Percentiles rank a stretch among this genome's conserved stretches.
Conservation (phyloP, 2,329 filamentous ascomycete genomes). For the Alternaria atra region DNA sequence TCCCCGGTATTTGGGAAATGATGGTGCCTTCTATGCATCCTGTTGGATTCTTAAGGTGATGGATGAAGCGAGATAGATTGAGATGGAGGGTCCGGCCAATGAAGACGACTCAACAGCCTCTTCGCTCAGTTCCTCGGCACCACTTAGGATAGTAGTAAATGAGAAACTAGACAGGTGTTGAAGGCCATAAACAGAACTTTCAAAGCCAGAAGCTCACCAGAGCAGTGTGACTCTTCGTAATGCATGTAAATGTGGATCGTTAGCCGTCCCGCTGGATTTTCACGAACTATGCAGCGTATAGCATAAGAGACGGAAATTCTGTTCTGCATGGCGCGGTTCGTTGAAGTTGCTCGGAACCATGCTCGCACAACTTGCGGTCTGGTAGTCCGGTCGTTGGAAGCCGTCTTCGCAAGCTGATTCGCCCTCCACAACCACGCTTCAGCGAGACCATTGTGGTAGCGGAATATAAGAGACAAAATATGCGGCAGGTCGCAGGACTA, state of each 20-base stretch:
- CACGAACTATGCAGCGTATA: constrained; percentile 11
- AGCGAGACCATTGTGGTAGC: constrained; percentile 31
- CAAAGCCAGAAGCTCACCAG: constrained; percentile 26
- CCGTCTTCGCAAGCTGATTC: constrained; percentile 44
- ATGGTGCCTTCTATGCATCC: constrained; percentile 17
- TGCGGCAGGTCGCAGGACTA: constrained; percentile 38
- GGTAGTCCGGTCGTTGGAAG: constrained; percentile 29
- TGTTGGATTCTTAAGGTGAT: constrained; percentile 17
- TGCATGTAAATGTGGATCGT: constrained; percentile 25
- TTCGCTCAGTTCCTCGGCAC: constrained; percentile 10
- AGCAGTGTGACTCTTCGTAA: constrained; percentile 22
- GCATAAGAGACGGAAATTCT: constrained; percentile 15
- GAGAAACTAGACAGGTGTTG: constrained; percentile 19
- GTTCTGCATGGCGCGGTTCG: constrained; percentile 30
- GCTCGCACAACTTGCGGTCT: constrained; percentile 37
- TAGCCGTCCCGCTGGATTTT: constrained; percentile 25
- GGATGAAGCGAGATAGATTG: constrained; percentile 8
- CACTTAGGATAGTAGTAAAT: constrained; percentile 5
- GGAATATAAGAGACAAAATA: constrained; percentile 34
- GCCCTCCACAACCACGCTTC: constrained; percentile 30
- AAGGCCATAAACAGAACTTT: constrained; percentile 25
- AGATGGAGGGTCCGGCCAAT: constrained; percentile 1
- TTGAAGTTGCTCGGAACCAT: constrained; percentile 30
- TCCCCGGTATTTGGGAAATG: constrained; percentile 31
- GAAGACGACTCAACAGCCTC: constrained; percentile 3